These are phyloP conservation scores for Nissolia schottii DNA, from an alignment of 306 rosid species.

Conservation along the genomic window DNA sequence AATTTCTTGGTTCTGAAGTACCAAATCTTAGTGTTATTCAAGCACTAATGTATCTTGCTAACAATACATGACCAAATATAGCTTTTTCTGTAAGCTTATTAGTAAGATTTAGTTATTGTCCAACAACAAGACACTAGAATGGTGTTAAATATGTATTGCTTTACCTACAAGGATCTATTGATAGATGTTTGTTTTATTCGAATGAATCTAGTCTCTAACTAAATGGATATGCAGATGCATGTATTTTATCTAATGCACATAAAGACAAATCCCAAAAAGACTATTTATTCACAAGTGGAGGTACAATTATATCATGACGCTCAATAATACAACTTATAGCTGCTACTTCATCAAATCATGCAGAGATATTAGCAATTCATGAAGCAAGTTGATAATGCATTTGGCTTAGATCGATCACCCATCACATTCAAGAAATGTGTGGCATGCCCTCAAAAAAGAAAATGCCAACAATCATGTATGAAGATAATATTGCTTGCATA, in stretches of 20 bases:
- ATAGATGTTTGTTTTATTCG: too few species aligned
- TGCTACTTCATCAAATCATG: too few species aligned
- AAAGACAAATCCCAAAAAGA: background rate
- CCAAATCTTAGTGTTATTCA: background rate
- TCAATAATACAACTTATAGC: background rate
- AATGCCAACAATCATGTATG: too few species aligned
- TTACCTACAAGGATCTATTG: background rate
- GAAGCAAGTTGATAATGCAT: too few species aligned
- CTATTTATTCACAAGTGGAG: background rate
- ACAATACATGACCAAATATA: background rate
- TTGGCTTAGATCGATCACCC: too few species aligned
- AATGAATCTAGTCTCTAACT: too few species aligned
- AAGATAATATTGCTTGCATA: too few species aligned
- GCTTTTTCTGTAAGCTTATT: too few species aligned
- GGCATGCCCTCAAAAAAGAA: too few species aligned
- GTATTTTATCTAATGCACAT: too few species aligned
- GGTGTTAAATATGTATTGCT: background rate
- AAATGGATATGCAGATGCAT: background rate
- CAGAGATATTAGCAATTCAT: too few species aligned
- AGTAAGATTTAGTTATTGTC: background rate
- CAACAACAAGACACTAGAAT: background rate
- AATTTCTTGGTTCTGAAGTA: background rate
- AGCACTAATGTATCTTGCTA: background rate
- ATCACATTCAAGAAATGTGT: too few species aligned
- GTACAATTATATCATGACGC: background rate